Percentiles rank a stretch among this genome's conserved stretches.
Evolutionary conservation across 306 rosid genomes (phyloP).

Genomic region (Fragaria ananassa): DNA sequence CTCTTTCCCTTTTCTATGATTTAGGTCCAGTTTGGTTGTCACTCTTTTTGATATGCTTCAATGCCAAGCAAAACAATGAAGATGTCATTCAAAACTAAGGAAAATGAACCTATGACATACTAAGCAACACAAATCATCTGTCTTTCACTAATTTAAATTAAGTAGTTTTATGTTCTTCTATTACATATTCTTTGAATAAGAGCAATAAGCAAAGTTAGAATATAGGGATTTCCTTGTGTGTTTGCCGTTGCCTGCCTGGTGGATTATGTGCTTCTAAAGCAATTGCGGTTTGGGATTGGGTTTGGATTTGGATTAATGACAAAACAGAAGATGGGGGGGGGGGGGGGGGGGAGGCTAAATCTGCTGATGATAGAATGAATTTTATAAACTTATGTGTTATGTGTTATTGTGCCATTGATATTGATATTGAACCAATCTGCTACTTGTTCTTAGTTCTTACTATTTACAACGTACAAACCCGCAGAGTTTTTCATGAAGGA

Average conservation of each 20-base stretch:
- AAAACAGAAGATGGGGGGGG: slow-evolving; percentile 8
- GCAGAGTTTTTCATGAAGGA: neutral
- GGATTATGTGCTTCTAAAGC: neutral
- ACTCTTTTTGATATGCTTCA: neutral
- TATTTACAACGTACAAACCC: neutral
- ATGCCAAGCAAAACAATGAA: neutral
- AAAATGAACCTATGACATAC: neutral
- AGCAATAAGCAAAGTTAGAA: neutral
- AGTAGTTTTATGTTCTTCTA: neutral
- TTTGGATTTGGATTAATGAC: slow-evolving; percentile 1
- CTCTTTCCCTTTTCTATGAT: neutral
- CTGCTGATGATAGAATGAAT: neutral
- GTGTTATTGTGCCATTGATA: neutral
- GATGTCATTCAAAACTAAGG: neutral
- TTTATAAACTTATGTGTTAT: neutral
- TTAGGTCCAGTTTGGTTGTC: slow-evolving; percentile 6
- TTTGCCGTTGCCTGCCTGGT: neutral
- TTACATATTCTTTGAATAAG: neutral
- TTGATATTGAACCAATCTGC: neutral
- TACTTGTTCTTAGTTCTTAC: neutral
- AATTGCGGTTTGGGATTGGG: neutral
- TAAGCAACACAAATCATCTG: neutral
- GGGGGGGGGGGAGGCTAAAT: neutral
- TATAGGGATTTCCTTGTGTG: neutral
- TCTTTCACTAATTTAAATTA: neutral